Conservation (phyloP, 2,329 filamentous ascomycete species). For the Phyllosticta capitalensis region DNA sequence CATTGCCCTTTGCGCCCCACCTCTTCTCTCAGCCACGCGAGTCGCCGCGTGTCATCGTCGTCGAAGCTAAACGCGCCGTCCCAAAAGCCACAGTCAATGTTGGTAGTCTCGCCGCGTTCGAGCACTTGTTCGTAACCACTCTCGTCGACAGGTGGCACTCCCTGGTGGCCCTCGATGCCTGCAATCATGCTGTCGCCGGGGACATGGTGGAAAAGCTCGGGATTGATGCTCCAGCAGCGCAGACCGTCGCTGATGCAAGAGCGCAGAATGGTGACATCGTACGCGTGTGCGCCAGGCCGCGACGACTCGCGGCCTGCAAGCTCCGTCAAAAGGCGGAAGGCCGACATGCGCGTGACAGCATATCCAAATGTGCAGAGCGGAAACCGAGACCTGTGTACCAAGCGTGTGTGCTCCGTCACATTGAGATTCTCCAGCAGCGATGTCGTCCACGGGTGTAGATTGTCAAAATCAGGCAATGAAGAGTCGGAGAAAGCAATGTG, state of each 20-base stretch:
- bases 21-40: slow-evolving; percentile 27
- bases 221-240: slow-evolving; percentile 35
- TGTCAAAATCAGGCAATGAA: slow-evolving; percentile 25
- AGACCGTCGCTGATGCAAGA: slow-evolving; percentile 27
- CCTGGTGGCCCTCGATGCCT: slow-evolving; percentile 20
- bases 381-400: slow-evolving; percentile 33
- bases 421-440: slow-evolving; percentile 26
- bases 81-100: slow-evolving; percentile 33
- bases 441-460: slow-evolving; percentile 33
- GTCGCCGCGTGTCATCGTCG: slow-evolving; percentile 20
- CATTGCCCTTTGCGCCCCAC: slow-evolving; percentile 30
- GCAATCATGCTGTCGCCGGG: slow-evolving; percentile 31
- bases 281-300: slow-evolving; percentile 21
- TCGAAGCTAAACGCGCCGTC: slow-evolving; percentile 28
- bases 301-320: slow-evolving; percentile 21
- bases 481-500: slow-evolving; percentile 28
- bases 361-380: slow-evolving; percentile 38
- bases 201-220: slow-evolving; percentile 37
- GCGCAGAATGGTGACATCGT: slow-evolving; percentile 35
- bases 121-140: slow-evolving; percentile 24
- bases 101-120: slow-evolving; percentile 26
- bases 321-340: slow-evolving; percentile 29
- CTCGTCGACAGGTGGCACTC: slow-evolving; percentile 26
- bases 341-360: slow-evolving; percentile 32
- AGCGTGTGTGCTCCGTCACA: slow-evolving; percentile 27